These are phyloP conservation scores for Wallacemonas sp. DNA, from an alignment of 208 protist genomes.

Conservation along the genomic window DNA sequence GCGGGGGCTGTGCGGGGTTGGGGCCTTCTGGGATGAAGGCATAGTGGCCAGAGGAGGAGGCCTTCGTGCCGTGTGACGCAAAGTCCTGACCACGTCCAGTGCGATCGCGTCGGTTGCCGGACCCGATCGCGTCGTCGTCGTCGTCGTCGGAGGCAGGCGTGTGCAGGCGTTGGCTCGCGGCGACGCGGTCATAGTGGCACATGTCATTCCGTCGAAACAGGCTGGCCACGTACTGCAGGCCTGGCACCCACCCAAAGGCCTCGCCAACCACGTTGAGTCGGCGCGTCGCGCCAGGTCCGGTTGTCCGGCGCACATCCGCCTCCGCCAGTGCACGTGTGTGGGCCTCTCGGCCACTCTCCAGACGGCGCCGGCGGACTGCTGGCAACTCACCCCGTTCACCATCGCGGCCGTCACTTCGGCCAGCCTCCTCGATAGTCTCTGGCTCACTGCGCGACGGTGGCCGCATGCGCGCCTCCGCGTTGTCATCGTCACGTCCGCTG, in stretches of 20 bases:
- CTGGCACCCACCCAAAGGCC: conserved; percentile 39
- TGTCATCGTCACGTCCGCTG: neutral
- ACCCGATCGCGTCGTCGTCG: no score
- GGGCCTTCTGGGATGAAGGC: conserved; percentile 8
- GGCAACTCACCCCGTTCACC: neutral
- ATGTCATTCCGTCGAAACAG: conserved; percentile 19
- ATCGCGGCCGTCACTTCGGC: neutral
- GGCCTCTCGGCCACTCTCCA: neutral
- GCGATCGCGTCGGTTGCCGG: no score
- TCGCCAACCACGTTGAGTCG: conserved; percentile 32
- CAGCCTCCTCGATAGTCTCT: no score
- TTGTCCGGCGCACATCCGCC: neutral
- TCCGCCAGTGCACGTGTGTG: neutral
- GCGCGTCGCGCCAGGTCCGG: conserved; percentile 15
- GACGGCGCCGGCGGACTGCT: neutral
- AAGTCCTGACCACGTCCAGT: no score
- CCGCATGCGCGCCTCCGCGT: neutral
- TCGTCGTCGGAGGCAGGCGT: no score
- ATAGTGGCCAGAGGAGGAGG: no score
- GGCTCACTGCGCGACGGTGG: conserved; percentile 12
- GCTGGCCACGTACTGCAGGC: conserved; percentile 29
- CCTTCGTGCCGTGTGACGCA: no score
- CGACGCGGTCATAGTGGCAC: conserved; percentile 2
- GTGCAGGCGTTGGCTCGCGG: no score
- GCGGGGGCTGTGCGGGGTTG: conserved; percentile 4